phyloP scores from a whole-genome alignment of 1,284 basidiomycete species.

The Leccinum pachyderme region DNA sequence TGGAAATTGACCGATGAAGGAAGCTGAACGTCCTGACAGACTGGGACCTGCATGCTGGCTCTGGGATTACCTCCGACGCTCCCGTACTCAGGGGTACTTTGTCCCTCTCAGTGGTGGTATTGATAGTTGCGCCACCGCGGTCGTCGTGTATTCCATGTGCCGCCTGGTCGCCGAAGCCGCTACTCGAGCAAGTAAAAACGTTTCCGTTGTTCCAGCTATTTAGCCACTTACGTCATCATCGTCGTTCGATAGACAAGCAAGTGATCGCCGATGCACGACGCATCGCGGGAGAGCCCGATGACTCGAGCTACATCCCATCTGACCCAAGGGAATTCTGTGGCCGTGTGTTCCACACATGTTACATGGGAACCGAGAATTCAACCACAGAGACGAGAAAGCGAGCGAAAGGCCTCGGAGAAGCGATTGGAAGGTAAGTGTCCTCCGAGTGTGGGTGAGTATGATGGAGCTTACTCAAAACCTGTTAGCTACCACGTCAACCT shows the following conservation, averaged over 20 bases:
- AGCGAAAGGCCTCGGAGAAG: constrained; percentile 82
- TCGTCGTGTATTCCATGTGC: constrained; percentile 97
- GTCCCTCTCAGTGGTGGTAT: constrained; percentile 97
- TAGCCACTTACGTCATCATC: background rate
- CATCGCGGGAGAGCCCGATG: constrained; percentile 81
- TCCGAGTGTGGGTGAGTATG: background rate
- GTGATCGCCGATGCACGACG: constrained; percentile 91
- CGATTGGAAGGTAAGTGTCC: constrained; percentile 77
- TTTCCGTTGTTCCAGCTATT: background rate
- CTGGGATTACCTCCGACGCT: constrained; percentile 97
- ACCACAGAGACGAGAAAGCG: constrained; percentile 82
- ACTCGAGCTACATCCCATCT: constrained; percentile 78
- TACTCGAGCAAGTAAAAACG: constrained; percentile 58
- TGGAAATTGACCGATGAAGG: background rate
- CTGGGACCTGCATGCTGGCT: constrained; percentile 98
- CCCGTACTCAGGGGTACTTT: constrained; percentile 94
- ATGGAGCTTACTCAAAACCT: constrained; percentile 5
- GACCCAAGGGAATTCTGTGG: constrained; percentile 85
- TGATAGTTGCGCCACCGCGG: constrained; percentile 94
- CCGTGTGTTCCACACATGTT: constrained; percentile 95
- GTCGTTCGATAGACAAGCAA: constrained; percentile 59
- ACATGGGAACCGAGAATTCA: constrained; percentile 99
- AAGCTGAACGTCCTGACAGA: constrained; percentile 40
- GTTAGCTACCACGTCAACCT: constrained; percentile 89
- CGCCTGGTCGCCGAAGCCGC: constrained; percentile 81